Base-by-base conservation (phyloP, 2,329 filamentous ascomycete genomes). In the Nothophoma quercina region DNA sequence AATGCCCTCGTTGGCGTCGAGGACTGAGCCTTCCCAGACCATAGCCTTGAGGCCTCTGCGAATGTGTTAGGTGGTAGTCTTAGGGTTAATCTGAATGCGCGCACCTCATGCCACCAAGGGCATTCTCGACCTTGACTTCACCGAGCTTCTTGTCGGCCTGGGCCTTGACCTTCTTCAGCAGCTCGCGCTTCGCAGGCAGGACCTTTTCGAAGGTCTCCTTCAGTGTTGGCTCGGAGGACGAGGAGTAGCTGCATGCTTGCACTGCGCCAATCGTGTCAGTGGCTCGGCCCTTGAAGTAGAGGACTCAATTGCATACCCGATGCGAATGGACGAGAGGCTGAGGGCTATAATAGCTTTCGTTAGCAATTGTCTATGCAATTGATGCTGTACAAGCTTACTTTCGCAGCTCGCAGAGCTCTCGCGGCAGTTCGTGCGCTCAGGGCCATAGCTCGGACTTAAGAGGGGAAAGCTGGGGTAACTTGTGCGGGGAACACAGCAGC, bases 1-100 rank as follows among this genome's bases (percentile, higher is more conserved):
- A 73, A 99, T 99, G 55, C 95, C 95, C 79, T 98, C 93, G 71
- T 99, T 89, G 64, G 95, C 89, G 72, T 99, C 95, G 41, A 99
- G 87, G 19, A 98, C 93, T 9, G 93, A 97, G 38, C 95, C 95
- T 78, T 99, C 95, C 95, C 95, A 99, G 47, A 99, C 85, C 92
- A 99, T 97, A 64, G 93, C 90, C 80, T 96, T 97, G 64, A 99
- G 85, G 30, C 93, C 93, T 77, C 81, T 84, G 55, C 29, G 52
- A 34, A 34, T 8, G 12, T 22, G 34, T 55, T 22, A 45, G 34
- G 13, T 16, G 7, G 15, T 21, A 21, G 6, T 15, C 13, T 8
- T 15, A 10, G 4, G 15, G 5, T 25, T 12, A 12, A 4, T n/a
- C 9, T 8, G 9, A 8, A 32, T 9, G 16, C 30, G 35, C 62